Percentiles rank a stretch among this genome's conserved stretches.
Evolutionary conservation across 768 basidiomycete species (phyloP).

Genomic region (Tremella fuciformis): DNA sequence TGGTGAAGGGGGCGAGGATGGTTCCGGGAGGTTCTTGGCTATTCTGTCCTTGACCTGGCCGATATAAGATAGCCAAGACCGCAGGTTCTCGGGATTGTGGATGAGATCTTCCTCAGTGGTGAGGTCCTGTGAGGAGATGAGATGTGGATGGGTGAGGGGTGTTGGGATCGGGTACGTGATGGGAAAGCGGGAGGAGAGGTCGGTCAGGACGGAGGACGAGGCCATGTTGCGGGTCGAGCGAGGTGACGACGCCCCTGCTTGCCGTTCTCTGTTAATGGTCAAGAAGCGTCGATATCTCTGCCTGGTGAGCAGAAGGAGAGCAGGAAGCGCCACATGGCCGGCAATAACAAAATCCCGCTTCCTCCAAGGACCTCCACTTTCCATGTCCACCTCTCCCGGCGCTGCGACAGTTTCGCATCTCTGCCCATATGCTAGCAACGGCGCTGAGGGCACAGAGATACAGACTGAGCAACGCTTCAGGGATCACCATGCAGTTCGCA

Average conservation of each 20-base stretch:
- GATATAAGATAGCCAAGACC: slow-evolving; percentile 90
- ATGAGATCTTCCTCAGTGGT: slow-evolving; percentile 90
- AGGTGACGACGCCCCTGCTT: too few relatives aligned
- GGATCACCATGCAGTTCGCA: slow-evolving; percentile 5
- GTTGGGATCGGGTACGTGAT: slow-evolving; percentile 80
- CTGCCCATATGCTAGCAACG: too few relatives aligned
- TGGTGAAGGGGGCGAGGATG: slow-evolving; percentile 27
- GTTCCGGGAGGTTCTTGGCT: slow-evolving; percentile 46
- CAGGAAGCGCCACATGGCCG: neutral
- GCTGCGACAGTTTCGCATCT: neutral
- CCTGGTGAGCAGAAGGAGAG: neutral
- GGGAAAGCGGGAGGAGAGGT: slow-evolving; percentile 65
- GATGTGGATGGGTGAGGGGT: slow-evolving; percentile 70
- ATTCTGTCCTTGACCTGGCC: slow-evolving; percentile 68
- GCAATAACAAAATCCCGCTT: too few relatives aligned
- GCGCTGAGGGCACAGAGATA: too few relatives aligned
- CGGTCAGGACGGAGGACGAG: slow-evolving; percentile 28
- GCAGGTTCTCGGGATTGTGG: slow-evolving; percentile 83
- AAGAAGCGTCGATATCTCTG: neutral
- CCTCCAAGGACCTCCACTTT: slow-evolving; percentile 9
- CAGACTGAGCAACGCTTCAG: too few relatives aligned
- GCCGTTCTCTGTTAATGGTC: too few relatives aligned
- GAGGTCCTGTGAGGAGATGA: slow-evolving; percentile 72
- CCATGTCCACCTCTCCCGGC: slow-evolving; percentile 4
- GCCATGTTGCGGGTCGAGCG: neutral